Conservation (phyloP, 1,139 yeast species). For the Saccharomyces hybrid region DNA sequence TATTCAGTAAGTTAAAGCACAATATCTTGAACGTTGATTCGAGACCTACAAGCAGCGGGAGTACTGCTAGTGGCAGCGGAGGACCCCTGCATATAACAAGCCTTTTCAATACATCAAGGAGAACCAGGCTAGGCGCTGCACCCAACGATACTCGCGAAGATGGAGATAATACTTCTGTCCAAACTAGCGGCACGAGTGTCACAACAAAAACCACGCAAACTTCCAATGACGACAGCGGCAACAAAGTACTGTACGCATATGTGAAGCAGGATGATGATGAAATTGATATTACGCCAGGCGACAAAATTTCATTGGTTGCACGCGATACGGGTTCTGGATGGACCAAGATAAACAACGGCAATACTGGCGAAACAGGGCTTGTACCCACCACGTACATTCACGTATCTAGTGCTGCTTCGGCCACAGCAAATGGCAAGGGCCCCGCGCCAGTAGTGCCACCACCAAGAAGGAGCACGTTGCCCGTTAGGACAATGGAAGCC, state of each 20-base stretch:
- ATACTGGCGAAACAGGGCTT: slow-evolving; percentile 51
- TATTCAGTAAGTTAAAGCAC: slow-evolving; percentile 36
- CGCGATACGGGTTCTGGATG: slow-evolving; percentile 92
- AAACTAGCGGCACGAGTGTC: too few relatives aligned
- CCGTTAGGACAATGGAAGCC: slow-evolving; percentile 48
- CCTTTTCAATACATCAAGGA: not conserved
- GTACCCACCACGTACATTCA: slow-evolving; percentile 86
- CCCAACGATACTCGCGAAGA: too few relatives aligned
- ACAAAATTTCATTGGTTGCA: slow-evolving; percentile 48
- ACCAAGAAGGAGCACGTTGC: slow-evolving; percentile 51
- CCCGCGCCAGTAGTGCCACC: slow-evolving; percentile 75
- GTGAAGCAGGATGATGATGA: slow-evolving; percentile 73
- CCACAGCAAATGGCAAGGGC: slow-evolving; percentile 13
- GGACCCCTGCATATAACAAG: not conserved
- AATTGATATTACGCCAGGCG: slow-evolving; percentile 54
- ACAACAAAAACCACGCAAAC: slow-evolving; percentile 21
- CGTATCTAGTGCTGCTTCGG: slow-evolving; percentile 25
- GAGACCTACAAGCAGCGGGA: slow-evolving; percentile 7
- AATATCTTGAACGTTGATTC: slow-evolving; percentile 18
- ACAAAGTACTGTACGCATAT: slow-evolving; percentile 61
- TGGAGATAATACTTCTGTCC: too few relatives aligned
- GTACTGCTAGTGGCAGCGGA: slow-evolving; percentile 12
- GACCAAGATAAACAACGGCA: slow-evolving; percentile 48
- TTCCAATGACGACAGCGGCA: slow-evolving; percentile 22
- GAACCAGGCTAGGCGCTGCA: not conserved